Conservation (phyloP, 1,284 basidiomycete genomes). For the Testicularia cyperi region DNA sequence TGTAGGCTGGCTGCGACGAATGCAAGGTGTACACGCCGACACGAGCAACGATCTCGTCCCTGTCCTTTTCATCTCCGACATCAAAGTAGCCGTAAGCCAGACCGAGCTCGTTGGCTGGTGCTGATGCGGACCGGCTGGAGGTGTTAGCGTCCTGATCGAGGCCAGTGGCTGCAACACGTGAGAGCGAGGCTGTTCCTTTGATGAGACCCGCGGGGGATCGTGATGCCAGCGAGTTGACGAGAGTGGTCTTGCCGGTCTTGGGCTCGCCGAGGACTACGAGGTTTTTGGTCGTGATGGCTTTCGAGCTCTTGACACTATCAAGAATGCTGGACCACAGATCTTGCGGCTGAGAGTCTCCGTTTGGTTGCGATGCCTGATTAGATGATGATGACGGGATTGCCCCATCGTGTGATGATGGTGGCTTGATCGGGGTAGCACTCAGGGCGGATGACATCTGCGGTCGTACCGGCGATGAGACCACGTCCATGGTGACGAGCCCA, state of each 20-base stretch:
- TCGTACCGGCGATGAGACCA: conserved; percentile 4
- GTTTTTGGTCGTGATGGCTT: conserved; percentile 82
- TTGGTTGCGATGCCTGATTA: too few species aligned
- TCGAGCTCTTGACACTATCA: conserved; percentile 79
- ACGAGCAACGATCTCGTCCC: conserved; percentile 47
- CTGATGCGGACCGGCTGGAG: neutral
- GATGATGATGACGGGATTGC: too few species aligned
- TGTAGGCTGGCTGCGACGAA: conserved; percentile 73
- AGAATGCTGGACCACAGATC: conserved; percentile 89
- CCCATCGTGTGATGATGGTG: conserved; percentile 1
- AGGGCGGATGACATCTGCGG: conserved; percentile 5
- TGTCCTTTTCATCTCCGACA: conserved; percentile 47
- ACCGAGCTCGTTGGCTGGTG: conserved; percentile 27
- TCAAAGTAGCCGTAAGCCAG: conserved; percentile 53
- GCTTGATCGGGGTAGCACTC: conserved; percentile 5
- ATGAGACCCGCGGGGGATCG: conserved; percentile 60
- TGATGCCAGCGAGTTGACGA: conserved; percentile 68
- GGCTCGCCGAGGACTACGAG: conserved; percentile 74
- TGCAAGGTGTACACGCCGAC: conserved; percentile 86
- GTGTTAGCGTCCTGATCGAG: conserved; percentile 1
- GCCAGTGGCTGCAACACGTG: neutral
- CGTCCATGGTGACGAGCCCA: conserved; percentile 2
- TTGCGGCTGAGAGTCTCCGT: too few species aligned
- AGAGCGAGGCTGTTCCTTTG: conserved; percentile 8
- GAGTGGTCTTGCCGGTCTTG: conserved; percentile 73